Evolutionary conservation across 140 eudicot species (phyloP).

Genomic region (Stevia rebaudiana): DNA sequence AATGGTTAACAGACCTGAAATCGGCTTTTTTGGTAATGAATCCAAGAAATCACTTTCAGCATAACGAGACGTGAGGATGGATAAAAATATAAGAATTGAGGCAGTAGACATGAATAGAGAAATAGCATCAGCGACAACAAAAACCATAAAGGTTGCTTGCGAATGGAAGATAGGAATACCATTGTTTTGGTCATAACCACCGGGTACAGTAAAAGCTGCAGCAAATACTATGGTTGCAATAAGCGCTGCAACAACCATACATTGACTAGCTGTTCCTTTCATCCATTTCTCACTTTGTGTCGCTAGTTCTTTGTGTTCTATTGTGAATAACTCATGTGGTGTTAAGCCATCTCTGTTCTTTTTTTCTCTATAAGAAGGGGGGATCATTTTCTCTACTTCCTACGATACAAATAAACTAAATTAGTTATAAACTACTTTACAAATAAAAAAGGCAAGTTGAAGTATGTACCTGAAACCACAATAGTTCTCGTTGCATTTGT

Average conservation of each 20-base stretch:
- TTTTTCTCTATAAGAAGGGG: not conserved
- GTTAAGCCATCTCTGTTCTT: not conserved
- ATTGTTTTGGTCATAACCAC: constrained; percentile 28
- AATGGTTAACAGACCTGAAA: constrained; percentile 27
- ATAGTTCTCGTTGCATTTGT: constrained; percentile 9
- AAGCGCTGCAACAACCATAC: constrained; percentile 2
- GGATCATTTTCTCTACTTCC: not conserved
- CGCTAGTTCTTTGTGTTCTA: not conserved
- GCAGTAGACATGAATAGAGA: constrained; percentile 27
- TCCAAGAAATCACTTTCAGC: constrained; percentile 25
- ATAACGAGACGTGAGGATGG: constrained; percentile 30
- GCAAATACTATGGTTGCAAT: not conserved
- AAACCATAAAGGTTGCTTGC: constrained; percentile 7
- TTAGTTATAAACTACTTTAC: not conserved
- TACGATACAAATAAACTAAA: not conserved
- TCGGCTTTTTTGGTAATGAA: constrained; percentile 31
- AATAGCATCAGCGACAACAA: constrained; percentile 25
- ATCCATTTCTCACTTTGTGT: not conserved
- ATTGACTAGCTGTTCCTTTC: not conserved
- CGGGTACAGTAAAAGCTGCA: constrained; percentile 33
- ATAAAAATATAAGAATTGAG: constrained; percentile 40
- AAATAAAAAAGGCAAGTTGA: not conserved
- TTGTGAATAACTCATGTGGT: not conserved
- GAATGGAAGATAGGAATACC: constrained; percentile 27
- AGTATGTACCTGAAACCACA: constrained; percentile 35